Percentiles rank a stretch among this genome's conserved stretches.
Conservation (phyloP, 225 moss, liverwort and hornwort species). For the Physcomitrium patens region DNA sequence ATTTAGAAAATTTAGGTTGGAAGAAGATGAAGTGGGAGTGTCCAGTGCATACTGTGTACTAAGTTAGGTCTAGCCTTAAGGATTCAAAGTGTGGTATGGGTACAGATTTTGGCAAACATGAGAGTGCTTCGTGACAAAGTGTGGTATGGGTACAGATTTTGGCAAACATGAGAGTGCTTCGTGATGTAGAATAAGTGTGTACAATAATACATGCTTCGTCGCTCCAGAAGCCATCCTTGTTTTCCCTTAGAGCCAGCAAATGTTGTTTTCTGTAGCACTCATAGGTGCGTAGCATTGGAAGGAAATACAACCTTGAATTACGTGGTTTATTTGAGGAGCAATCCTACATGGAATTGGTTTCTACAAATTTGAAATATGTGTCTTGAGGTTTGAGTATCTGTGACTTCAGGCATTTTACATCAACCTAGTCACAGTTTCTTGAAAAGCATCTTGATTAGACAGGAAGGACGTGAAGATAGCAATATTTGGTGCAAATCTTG, state of each 20-base stretch:
- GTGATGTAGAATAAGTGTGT: constrained; percentile 38
- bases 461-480: constrained; percentile 87
- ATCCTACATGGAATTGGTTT: constrained; percentile 12
- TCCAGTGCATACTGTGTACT: constrained; percentile 25
- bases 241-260: constrained; percentile 44
- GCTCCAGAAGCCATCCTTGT: constrained; percentile 43
- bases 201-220: constrained; percentile 24
- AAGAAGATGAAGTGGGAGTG: constrained; percentile 18
- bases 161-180: constrained; percentile 31
- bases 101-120: constrained; percentile 40
- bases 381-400: constrained; percentile 7
- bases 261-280: constrained; percentile 51
- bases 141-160: constrained; percentile 44
- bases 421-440: constrained; percentile 59
- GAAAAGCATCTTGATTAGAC: constrained; percentile 83
- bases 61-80: constrained; percentile 28
- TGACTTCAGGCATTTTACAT: background rate
- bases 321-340: constrained; percentile 14
- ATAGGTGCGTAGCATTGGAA: constrained; percentile 44
- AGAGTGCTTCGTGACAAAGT: constrained; percentile 32
- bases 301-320: constrained; percentile 34
- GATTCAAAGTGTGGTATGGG: constrained; percentile 38
- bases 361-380: constrained; percentile 1
- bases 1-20: constrained; percentile 3
- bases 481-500: constrained; percentile 97